Base-by-base conservation (phyloP, 1,284 basidiomycete genomes). In the Anthracocystis setariae region DNA sequence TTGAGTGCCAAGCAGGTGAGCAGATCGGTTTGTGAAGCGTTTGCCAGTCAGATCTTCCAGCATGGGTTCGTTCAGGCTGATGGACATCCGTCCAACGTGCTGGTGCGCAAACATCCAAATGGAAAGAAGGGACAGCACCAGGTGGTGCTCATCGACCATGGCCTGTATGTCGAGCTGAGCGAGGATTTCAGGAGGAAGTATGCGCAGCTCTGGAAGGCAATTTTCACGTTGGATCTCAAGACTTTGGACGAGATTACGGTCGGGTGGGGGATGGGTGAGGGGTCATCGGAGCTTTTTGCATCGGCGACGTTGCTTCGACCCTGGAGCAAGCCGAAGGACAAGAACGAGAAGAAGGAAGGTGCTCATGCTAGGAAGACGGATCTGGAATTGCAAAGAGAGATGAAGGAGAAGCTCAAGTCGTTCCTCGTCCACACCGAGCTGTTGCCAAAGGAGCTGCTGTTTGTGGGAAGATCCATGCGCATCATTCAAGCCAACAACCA, bases 401-500 rank as follows among this genome's bases (percentile, higher is more conserved):
- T 75, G 66, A 73, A 75, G 54, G 65, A 78, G 33, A 73, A 66
- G 39, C 49, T 80, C 42, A 79, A 76, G 37, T 70, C 50, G 24
- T 79, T 80, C 59, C 57, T 80, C 4, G 71, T 72, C 4, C 64
- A 75, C 40, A 78, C 78, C 29, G 78, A 80, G 47, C 51, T 80
- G 17, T 51, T 79, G 5, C 78, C 78, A 39, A 79, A 78, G 46
- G 77, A 78, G 44, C 61, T 80, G 15, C 72, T 80, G 37, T 80
- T 80, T 54, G 75, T 80, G 3, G 69, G 75, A 5, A 53, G 78
- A 17, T 60, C 59, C 9, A 76, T 78, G 75, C 60, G 78, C 17
- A 80, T 79, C 52, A 69, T 80, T 25, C 78, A 80, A 46, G 76
- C 78, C 35, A 76, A 77, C 61, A 77, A 77, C 37, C 77, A 79